Base-by-base conservation (phyloP, 805 yeast genomes). In the Scheffersomyces spartinae region DNA sequence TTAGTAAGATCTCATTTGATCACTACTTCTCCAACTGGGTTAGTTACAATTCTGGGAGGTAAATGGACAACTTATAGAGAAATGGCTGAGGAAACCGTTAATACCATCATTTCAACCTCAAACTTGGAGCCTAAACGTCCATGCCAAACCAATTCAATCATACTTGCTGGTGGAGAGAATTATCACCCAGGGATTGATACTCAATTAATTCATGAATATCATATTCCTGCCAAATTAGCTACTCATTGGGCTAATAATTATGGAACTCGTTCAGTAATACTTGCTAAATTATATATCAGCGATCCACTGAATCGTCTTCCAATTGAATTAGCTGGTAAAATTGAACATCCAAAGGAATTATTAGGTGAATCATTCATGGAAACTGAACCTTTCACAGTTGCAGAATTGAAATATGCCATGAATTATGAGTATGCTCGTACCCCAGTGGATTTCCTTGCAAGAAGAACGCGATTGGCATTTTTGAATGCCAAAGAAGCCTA, bases 41-140 rank as follows among this genome's bases (percentile, higher is more conserved):
- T 86, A 39, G 64, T 86, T 20, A 86, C 97, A 20, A 80, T 86
- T 38, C 77, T 94, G 11, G 97, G 96, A 44, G 97, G 97, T 52
- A 86, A 86, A 61, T 86, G 97, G 97, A 86, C 97, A 27, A 86
- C 97, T 18, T 88, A 86, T 64, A 71, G 96, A 61, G 94, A 84
- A 61, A 86, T 86, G 96, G 95, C 96, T 13, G 76, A 86, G 59
- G 95, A 88, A 60, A 82, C 95, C 23, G 75, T 86, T 24, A 76
- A 82, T n/a, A n/a, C n/a, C n/a, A n/a, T n/a, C n/a, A n/a, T n/a
- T n/a, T n/a, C n/a, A n/a, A n/a, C n/a, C n/a, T n/a, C n/a, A 49
- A 53, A 33, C 7, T 17, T 19, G 21, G 32, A 36, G 13, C 17
- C 10, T 13, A 17, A 16, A 5, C 35, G 40, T 26, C 66, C 70